Percentiles rank a stretch among this genome's conserved stretches.
These are phyloP conservation scores for Rubroshorea leprosula DNA, from an alignment of 345 rosid genomes.

Conservation along the genomic window DNA sequence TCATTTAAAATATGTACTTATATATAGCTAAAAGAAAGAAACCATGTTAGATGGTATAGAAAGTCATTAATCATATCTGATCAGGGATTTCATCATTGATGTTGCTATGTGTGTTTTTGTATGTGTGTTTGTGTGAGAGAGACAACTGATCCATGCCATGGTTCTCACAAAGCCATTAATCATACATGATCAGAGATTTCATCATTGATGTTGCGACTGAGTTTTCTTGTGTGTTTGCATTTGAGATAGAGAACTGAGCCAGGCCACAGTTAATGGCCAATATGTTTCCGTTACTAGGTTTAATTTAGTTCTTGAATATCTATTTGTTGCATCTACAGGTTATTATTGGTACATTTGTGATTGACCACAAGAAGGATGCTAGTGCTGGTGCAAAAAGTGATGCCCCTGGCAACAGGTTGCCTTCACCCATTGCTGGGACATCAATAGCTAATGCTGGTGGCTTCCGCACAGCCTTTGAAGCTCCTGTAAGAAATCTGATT, in stretches of 20 bases:
- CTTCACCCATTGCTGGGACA: conserved; percentile 48
- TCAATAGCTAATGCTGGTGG: conserved; percentile 34
- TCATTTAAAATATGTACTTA: background rate
- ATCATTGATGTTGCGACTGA: background rate
- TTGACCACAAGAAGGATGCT: conserved; percentile 47
- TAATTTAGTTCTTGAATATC: background rate
- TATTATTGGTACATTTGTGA: conserved; percentile 57
- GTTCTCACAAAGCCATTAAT: background rate
- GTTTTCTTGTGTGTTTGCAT: background rate
- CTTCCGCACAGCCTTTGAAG: conserved; percentile 41
- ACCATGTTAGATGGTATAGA: background rate
- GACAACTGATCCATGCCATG: too few species aligned
- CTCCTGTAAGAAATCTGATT: conserved; percentile 41
- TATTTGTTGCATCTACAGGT: conserved; percentile 36
- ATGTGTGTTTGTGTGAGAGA: too few species aligned
- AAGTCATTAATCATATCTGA: background rate
- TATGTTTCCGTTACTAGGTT: background rate
- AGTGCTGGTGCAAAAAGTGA: conserved; percentile 39
- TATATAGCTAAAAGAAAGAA: background rate
- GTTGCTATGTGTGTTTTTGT: too few species aligned
- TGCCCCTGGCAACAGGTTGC: conserved; percentile 43
- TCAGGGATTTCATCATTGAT: background rate
- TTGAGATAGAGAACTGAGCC: too few species aligned
- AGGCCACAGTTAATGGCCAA: background rate
- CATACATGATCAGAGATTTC: background rate